Evolutionary conservation across 2,329 filamentous ascomycete genomes (phyloP).

Genomic region (Xylariaceae sp.): DNA sequence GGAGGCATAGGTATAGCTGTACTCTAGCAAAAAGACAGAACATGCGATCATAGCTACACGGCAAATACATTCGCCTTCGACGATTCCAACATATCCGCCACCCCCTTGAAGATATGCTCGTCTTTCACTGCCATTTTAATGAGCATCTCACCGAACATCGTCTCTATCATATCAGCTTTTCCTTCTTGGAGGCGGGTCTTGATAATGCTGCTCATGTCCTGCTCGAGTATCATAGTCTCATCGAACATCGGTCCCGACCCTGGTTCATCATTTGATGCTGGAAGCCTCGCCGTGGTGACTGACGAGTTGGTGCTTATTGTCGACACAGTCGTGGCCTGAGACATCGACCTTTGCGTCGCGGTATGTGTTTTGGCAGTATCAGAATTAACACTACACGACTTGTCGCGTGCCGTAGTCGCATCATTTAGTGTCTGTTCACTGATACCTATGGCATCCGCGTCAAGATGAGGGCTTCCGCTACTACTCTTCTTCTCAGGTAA

Average conservation of each 20-base stretch:
- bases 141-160: slow-evolving; percentile 8
- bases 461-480: neutral
- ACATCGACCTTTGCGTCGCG: slow-evolving; percentile 1
- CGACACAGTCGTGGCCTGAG: slow-evolving; percentile 17
- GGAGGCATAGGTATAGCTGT: too few relatives aligned
- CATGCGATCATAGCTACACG: neutral
- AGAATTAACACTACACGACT: neutral
- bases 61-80: neutral
- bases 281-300: neutral
- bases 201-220: slow-evolving; percentile 13
- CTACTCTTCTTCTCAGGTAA: neutral
- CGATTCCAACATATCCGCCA: slow-evolving; percentile 2
- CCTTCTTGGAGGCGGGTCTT: slow-evolving; percentile 9
- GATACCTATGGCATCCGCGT: neutral
- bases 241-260: slow-evolving; percentile 8
- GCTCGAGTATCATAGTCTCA: slow-evolving; percentile 8
- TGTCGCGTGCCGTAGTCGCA: neutral
- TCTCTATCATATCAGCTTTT: neutral
- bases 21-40: too few relatives aligned
- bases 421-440: neutral
- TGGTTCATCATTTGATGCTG: neutral
- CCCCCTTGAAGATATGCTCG: neutral
- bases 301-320: neutral
- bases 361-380: neutral
- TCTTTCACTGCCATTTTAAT: slow-evolving; percentile 13